These are phyloP conservation scores for Coffea humblotiana DNA, from an alignment of 305 asterid genomes.

Conservation along the genomic window DNA sequence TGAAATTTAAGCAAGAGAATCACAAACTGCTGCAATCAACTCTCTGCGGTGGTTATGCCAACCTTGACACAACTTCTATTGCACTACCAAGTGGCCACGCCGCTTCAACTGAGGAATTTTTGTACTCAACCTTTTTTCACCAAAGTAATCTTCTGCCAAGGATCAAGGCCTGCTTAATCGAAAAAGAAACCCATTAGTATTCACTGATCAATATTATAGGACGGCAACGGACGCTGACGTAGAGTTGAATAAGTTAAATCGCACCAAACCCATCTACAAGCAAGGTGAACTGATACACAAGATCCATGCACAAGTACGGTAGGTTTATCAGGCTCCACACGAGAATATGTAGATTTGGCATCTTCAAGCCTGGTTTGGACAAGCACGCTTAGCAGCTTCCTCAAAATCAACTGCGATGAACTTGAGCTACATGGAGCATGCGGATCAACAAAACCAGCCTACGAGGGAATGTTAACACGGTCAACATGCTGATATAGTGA, in stretches of 20 bases:
- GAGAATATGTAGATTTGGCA: slow-evolving; percentile 42
- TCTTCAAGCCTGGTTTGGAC: slow-evolving; percentile 43
- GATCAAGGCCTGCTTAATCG: slow-evolving; percentile 39
- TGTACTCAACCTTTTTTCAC: slow-evolving; percentile 52
- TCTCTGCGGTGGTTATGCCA: slow-evolving; percentile 1
- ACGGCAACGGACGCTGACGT: background rate
- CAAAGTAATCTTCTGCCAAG: slow-evolving; percentile 46
- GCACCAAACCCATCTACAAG: slow-evolving; percentile 70
- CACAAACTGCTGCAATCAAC: background rate
- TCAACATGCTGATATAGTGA: background rate
- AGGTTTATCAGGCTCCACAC: slow-evolving; percentile 46
- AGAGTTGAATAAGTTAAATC: slow-evolving; percentile 5
- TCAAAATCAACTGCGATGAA: slow-evolving; percentile 52
- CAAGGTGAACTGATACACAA: slow-evolving; percentile 58
- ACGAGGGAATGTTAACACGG: background rate
- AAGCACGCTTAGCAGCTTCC: slow-evolving; percentile 59
- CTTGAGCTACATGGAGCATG: slow-evolving; percentile 27
- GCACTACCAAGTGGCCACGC: slow-evolving; percentile 89
- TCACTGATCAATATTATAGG: background rate
- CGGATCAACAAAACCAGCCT: slow-evolving; percentile 52
- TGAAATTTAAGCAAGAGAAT: background rate
- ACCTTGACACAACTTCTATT: slow-evolving; percentile 43
- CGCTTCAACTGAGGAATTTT: slow-evolving; percentile 50
- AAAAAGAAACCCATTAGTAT: background rate
- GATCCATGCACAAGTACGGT: slow-evolving; percentile 77